A percentile compares a stretch with the other conserved stretches of the same genome.
phyloP scores from a whole-genome alignment of 2,329 filamentous ascomycete species.

The Dactylella cylindrospora region DNA sequence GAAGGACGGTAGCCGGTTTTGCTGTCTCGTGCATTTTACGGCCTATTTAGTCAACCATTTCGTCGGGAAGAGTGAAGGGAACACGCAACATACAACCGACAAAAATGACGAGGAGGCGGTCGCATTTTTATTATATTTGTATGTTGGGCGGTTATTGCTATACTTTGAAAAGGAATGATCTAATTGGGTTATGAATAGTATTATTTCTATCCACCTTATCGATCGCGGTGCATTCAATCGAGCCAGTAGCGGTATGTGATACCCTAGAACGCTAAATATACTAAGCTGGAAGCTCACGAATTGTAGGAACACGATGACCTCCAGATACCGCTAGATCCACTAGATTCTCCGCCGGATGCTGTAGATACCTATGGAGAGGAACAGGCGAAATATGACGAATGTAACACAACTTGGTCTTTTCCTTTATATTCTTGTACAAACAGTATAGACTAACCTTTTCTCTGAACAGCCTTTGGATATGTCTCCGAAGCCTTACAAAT shows the following conservation, averaged over 20 bases:
- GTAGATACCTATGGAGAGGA: not conserved
- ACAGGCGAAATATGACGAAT: not conserved
- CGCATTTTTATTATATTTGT: slow-evolving; percentile 33
- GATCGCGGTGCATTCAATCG: slow-evolving; percentile 37
- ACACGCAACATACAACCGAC: not conserved
- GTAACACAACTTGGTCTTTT: slow-evolving; percentile 11
- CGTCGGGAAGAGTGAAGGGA: slow-evolving; percentile 1
- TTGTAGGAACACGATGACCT: slow-evolving; percentile 30
- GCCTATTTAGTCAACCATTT: slow-evolving; percentile 8
- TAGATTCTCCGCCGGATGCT: not conserved
- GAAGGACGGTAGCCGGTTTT: slow-evolving; percentile 40
- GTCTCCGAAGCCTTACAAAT: slow-evolving; percentile 23
- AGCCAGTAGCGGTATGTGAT: slow-evolving; percentile 28
- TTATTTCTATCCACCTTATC: slow-evolving; percentile 36
- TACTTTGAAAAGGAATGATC: not conserved
- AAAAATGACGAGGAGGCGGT: slow-evolving; percentile 30
- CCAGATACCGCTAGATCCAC: slow-evolving; percentile 16
- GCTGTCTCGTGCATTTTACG: slow-evolving; percentile 5
- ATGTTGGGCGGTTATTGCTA: not conserved
- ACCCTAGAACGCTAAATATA: not conserved
- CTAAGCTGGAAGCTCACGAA: not conserved
- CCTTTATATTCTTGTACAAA: not conserved
- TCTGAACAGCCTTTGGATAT: slow-evolving; percentile 21
- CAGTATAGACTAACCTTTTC: not conserved
- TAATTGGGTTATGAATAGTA: slow-evolving; percentile 16